phyloP scores from a whole-genome alignment of 1,284 basidiomycete species.

The Pseudozyma hubeiensis region DNA sequence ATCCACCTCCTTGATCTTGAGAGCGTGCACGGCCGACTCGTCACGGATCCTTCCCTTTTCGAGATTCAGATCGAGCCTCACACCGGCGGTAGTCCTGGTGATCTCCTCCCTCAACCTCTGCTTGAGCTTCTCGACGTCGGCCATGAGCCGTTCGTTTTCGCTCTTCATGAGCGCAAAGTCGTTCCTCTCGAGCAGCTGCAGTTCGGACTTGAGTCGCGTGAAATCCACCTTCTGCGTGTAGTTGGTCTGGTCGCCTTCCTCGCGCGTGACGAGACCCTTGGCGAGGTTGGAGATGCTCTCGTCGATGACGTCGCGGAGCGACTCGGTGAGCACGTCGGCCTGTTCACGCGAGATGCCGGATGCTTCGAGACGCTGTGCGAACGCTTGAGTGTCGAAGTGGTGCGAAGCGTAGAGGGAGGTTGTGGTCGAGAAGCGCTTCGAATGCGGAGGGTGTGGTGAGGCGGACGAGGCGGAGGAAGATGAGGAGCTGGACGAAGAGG shows the following conservation, averaged over 20 bases:
- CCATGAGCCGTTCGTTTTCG: slow-evolving; percentile 89
- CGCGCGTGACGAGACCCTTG: slow-evolving; percentile 62
- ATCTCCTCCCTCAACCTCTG: slow-evolving; percentile 86
- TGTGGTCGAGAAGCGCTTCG: slow-evolving; percentile 43
- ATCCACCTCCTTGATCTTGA: slow-evolving; percentile 98
- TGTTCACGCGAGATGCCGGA: slow-evolving; percentile 64
- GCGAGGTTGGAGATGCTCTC: slow-evolving; percentile 64
- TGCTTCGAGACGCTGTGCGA: slow-evolving; percentile 64
- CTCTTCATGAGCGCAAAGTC: slow-evolving; percentile 95
- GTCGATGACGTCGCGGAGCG: slow-evolving; percentile 64
- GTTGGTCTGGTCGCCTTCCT: slow-evolving; percentile 64
- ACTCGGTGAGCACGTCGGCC: slow-evolving; percentile 63
- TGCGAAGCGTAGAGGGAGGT: slow-evolving; percentile 35
- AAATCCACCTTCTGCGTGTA: slow-evolving; percentile 80
- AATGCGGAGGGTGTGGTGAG: slow-evolving; percentile 15
- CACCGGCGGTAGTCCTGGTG: slow-evolving; percentile 90
- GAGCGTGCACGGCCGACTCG: slow-evolving; percentile 88
- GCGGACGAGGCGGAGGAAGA: slow-evolving; percentile 13
- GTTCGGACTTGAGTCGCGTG: slow-evolving; percentile 93
- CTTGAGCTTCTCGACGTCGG: slow-evolving; percentile 95
- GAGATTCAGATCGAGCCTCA: slow-evolving; percentile 92
- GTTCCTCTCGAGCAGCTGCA: slow-evolving; percentile 96
- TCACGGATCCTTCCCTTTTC: slow-evolving; percentile 96
- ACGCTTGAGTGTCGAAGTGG: slow-evolving; percentile 66
- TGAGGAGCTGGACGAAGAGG: slow-evolving; percentile 15